Percentiles rank a stretch among this genome's conserved stretches.
Evolutionary conservation across 345 rosid species (phyloP).

Genomic region (Lagerstroemia speciosa): DNA sequence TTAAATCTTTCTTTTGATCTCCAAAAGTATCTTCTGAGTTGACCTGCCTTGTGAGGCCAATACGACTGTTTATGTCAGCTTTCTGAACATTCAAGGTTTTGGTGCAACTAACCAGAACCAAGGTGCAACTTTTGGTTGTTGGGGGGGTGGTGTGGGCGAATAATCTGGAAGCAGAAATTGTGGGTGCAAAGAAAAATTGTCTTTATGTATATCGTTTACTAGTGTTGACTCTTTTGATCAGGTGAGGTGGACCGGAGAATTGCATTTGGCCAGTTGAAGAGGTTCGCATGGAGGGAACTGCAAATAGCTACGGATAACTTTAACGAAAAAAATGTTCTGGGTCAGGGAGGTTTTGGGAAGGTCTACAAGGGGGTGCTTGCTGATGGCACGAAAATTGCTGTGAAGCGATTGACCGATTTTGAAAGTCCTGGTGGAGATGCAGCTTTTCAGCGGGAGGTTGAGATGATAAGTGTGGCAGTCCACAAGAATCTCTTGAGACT

Average conservation of each 20-base stretch:
- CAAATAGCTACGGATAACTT: slow-evolving; percentile 83
- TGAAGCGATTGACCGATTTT: slow-evolving; percentile 84
- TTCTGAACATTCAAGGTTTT: neutral
- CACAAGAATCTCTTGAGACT: slow-evolving; percentile 78
- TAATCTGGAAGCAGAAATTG: neutral
- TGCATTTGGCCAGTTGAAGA: slow-evolving; percentile 89
- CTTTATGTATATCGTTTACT: neutral
- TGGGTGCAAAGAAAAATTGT: neutral
- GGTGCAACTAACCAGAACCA: neutral
- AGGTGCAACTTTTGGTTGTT: neutral
- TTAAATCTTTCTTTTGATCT: neutral
- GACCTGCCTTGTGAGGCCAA: neutral
- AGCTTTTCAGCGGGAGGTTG: slow-evolving; percentile 94
- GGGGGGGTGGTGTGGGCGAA: too few relatives aligned
- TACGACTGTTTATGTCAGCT: neutral
- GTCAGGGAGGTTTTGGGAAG: slow-evolving; percentile 97
- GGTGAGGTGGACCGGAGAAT: slow-evolving; percentile 96
- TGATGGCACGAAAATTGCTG: slow-evolving; percentile 78
- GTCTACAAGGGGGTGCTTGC: slow-evolving; percentile 86
- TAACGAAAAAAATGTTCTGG: slow-evolving; percentile 81
- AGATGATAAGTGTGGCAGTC: slow-evolving; percentile 97
- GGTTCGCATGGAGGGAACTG: slow-evolving; percentile 90
- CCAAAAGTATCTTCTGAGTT: neutral
- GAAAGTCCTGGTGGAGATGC: slow-evolving; percentile 94
- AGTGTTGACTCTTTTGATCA: slow-evolving; percentile 15